Percentiles rank a stretch among this genome's conserved stretches.
Conservation (phyloP, 2,329 filamentous ascomycete species). For the Ceratocystis destructans region DNA sequence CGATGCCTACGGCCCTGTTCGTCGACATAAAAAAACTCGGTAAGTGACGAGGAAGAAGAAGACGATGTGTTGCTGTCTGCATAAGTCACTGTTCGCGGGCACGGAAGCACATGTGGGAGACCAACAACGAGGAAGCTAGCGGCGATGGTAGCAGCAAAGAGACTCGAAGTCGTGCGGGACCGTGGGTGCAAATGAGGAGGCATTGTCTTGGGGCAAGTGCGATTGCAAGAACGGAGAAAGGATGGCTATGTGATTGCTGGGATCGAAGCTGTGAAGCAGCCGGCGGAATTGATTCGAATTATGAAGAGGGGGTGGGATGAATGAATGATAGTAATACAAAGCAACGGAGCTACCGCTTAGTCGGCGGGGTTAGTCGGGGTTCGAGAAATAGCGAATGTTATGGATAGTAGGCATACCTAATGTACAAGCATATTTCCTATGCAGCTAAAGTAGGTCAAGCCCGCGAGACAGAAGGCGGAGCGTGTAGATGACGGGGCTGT, state of each 20-base stretch:
- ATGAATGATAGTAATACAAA: background rate
- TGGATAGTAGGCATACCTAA: background rate
- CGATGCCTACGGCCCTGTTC: constrained; percentile 17
- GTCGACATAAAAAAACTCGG: constrained; percentile 17
- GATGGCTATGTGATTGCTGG: background rate
- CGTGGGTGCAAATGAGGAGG: constrained; percentile 83
- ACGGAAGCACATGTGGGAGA: constrained; percentile 79
- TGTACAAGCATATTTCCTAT: background rate
- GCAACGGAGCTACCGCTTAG: background rate
- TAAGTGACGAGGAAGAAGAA: background rate
- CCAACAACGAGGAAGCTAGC: constrained; percentile 87
- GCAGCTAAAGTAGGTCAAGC: background rate
- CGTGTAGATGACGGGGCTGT: background rate
- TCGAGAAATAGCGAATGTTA: background rate
- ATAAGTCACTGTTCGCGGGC: constrained; percentile 64
- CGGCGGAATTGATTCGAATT: background rate
- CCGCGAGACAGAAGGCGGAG: background rate
- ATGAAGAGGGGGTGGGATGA: background rate
- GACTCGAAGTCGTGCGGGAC: constrained; percentile 81
- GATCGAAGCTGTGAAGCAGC: background rate
- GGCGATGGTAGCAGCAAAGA: constrained; percentile 85
- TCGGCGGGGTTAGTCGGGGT: background rate
- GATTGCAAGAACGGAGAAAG: background rate
- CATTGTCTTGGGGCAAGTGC: constrained; percentile 37
- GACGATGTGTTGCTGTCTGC: constrained; percentile 44